phyloP scores from a whole-genome alignment of 371 early-diverging fungal genomes.

The Vittaforma corneae region DNA sequence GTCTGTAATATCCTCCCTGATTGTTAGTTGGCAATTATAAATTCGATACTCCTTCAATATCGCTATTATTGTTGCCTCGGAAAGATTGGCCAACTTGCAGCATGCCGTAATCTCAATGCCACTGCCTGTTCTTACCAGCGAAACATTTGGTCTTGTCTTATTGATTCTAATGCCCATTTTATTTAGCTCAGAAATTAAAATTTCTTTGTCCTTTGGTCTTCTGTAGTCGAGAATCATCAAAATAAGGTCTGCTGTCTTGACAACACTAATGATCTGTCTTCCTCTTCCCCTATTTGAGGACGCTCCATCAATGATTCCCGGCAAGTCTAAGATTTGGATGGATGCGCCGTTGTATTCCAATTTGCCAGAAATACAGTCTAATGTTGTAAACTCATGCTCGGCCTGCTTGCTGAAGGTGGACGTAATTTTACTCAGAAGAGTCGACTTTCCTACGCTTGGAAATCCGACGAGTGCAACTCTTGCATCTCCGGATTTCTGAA shows the following conservation, averaged over 20 bases:
- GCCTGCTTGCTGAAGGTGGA: slow-evolving; percentile 53
- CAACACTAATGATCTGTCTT: slow-evolving; percentile 52
- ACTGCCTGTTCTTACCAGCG: slow-evolving; percentile 32
- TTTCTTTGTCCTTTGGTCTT: slow-evolving; percentile 42
- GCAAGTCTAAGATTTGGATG: slow-evolving; percentile 56
- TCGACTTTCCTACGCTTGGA: slow-evolving; percentile 57
- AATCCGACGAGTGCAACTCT: slow-evolving; percentile 54
- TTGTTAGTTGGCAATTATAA: slow-evolving; percentile 48
- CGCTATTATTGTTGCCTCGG: slow-evolving; percentile 46
- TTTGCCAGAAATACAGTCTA: slow-evolving; percentile 54
- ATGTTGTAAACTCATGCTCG: slow-evolving; percentile 57
- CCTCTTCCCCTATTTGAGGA: slow-evolving; percentile 55
- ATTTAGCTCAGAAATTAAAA: slow-evolving; percentile 49
- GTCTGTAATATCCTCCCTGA: slow-evolving; percentile 51
- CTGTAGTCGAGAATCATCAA: slow-evolving; percentile 49
- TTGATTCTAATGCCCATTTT: slow-evolving; percentile 56
- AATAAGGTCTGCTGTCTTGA: slow-evolving; percentile 53
- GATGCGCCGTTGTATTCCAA: slow-evolving; percentile 50
- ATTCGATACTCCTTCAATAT: slow-evolving; percentile 54
- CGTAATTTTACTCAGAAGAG: slow-evolving; percentile 54
- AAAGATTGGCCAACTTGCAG: slow-evolving; percentile 36
- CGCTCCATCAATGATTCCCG: slow-evolving; percentile 56
- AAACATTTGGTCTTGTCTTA: slow-evolving; percentile 49
- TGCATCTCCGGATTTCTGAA: slow-evolving; percentile 54
- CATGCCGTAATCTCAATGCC: slow-evolving; percentile 47